Percentiles rank a stretch among this genome's conserved stretches.
Conservation (phyloP, 768 basidiomycete species). For the Saitozyma podzolica region DNA sequence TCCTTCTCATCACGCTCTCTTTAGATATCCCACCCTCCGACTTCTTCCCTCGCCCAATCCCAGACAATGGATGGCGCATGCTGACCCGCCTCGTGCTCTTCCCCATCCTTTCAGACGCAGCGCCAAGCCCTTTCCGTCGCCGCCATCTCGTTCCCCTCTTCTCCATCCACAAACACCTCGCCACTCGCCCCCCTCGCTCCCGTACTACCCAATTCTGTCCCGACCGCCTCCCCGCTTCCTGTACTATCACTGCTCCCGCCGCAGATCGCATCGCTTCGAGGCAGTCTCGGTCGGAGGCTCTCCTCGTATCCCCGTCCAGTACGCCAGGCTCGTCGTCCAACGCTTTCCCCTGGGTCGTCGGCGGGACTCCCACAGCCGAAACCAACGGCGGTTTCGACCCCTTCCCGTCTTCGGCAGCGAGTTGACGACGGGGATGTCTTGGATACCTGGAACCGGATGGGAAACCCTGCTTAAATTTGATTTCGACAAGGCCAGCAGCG, state of each 20-base stretch:
- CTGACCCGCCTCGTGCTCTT: too few species aligned
- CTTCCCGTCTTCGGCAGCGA: conserved; percentile 10
- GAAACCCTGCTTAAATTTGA: conserved; percentile 32
- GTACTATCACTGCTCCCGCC: conserved; percentile 14
- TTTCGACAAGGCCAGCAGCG: conserved; percentile 5
- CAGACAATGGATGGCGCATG: too few species aligned
- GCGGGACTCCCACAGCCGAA: conserved; percentile 12
- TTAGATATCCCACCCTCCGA: too few species aligned
- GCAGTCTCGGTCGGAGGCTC: conserved; percentile 17
- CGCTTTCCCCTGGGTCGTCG: conserved; percentile 18
- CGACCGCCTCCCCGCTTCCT: conserved; percentile 4
- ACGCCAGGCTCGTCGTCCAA: conserved; percentile 10
- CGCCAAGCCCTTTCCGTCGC: too few species aligned
- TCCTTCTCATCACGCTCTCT: too few species aligned
- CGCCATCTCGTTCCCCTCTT: background rate
- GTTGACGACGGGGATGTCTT: conserved; percentile 14
- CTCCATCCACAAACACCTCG: background rate
- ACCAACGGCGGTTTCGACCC: conserved; percentile 19
- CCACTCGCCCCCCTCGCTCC: background rate
- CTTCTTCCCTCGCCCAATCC: too few species aligned
- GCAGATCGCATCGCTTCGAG: conserved; percentile 16
- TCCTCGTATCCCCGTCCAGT: conserved; percentile 32
- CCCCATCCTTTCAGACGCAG: too few species aligned
- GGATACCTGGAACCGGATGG: too few species aligned
- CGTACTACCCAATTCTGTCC: conserved; percentile 6